These are phyloP conservation scores for Aspergillus hiratsukae DNA, from an alignment of 2,329 filamentous ascomycete genomes.

Conservation along the genomic window DNA sequence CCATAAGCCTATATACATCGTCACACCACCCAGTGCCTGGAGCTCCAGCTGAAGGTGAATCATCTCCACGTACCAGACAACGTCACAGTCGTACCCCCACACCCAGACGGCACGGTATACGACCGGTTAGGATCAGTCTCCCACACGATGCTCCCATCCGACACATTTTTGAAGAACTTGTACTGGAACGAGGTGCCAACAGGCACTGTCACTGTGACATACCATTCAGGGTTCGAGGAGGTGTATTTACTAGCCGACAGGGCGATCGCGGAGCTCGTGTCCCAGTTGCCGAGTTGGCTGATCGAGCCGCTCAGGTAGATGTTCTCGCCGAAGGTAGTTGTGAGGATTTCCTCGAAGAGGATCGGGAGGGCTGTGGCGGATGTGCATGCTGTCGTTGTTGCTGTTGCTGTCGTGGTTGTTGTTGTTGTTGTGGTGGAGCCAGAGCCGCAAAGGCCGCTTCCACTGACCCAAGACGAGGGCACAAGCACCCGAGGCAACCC, in stretches of 20 bases:
- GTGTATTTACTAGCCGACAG: slow-evolving; percentile 60
- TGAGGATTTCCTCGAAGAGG: slow-evolving; percentile 57
- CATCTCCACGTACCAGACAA: slow-evolving; percentile 39
- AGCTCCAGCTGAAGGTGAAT: neutral
- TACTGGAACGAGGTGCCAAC: slow-evolving; percentile 58
- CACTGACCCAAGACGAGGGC: slow-evolving; percentile 9
- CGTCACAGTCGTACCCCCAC: slow-evolving; percentile 28
- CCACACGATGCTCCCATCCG: slow-evolving; percentile 56
- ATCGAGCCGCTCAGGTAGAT: slow-evolving; percentile 62
- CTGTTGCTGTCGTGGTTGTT: slow-evolving; percentile 1
- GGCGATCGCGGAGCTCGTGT: slow-evolving; percentile 49
- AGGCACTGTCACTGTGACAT: slow-evolving; percentile 50
- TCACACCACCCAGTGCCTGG: neutral
- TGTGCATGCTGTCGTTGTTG: slow-evolving; percentile 12
- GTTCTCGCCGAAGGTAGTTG: slow-evolving; percentile 58
- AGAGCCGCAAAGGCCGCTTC: slow-evolving; percentile 9
- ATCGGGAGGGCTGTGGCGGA: slow-evolving; percentile 49
- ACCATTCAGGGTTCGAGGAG: slow-evolving; percentile 58
- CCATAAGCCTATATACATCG: too few species aligned
- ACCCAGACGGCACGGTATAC: slow-evolving; percentile 39
- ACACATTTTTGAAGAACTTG: slow-evolving; percentile 59
- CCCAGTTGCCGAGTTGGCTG: slow-evolving; percentile 60
- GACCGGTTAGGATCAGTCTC: slow-evolving; percentile 54
- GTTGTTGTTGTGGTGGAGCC: slow-evolving; percentile 2
- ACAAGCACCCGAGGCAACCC: slow-evolving; percentile 41